phyloP scores from a whole-genome alignment of 164 flowering plant species.

The Liriodendron chinense region DNA sequence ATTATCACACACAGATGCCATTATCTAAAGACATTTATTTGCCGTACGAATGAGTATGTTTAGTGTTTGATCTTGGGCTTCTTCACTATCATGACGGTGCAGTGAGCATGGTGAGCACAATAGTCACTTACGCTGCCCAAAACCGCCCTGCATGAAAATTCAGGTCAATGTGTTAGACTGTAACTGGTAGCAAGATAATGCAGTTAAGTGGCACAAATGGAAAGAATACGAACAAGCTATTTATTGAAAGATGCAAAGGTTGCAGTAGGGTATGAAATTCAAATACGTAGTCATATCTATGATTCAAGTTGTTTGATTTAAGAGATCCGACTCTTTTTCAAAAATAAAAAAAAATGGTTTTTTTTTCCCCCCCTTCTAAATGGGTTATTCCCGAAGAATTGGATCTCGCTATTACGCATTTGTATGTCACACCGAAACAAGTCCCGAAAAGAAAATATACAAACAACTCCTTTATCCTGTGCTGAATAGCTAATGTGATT shows the following conservation, averaged over 20 bases:
- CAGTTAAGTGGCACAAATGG: not conserved
- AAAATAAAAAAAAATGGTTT: too few relatives aligned
- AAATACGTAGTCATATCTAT: not conserved
- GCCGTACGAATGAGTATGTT: slow-evolving; percentile 14
- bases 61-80: slow-evolving; percentile 59
- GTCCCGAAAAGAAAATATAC: too few relatives aligned
- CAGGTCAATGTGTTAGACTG: not conserved
- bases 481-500: too few relatives aligned
- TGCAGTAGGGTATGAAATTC: not conserved
- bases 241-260: not conserved
- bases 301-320: too few relatives aligned
- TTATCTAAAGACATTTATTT: not conserved
- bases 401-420: too few relatives aligned
- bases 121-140: slow-evolving; percentile 83
- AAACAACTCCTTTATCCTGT: too few relatives aligned
- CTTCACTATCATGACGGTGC: slow-evolving; percentile 85
- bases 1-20: not conserved
- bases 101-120: slow-evolving; percentile 85
- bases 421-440: too few relatives aligned
- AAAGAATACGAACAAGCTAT: not conserved
- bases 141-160: slow-evolving; percentile 51
- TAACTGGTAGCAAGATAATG: not conserved
- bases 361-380: too few relatives aligned
- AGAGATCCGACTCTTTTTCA: too few relatives aligned
- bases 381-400: too few relatives aligned